Evolutionary conservation across 192 early-diverging fungal genomes (phyloP), one percentile per base, ranked within the genome.

Genomic region (Endogone sp.): DNA sequence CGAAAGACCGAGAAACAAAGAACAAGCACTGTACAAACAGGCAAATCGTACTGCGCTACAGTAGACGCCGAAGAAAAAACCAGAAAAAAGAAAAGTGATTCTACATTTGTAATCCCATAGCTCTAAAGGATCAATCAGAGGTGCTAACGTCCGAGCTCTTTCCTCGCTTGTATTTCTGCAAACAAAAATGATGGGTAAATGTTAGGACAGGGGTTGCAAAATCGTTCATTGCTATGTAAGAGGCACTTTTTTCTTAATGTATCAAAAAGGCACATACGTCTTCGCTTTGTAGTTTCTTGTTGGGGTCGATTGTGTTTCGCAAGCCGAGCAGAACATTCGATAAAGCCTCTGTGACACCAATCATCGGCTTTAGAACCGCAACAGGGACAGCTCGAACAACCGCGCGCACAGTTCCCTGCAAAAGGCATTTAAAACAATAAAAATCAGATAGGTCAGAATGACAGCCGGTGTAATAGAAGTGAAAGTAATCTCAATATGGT

Each of bases 351-450:
- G 95, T 91, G 1, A 92, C 90, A 0, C 97, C 95, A 77, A 98
- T 97, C 89, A 97, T 94, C 0, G 97, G 97, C 75, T 92, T 93
- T 26, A 98, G 81, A 29, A 96, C 90, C 1, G 97, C 94, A 21
- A 94, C 90, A 0, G 97, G 97, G 27, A 98, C 89, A 2, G 91
- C 92, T 23, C 83, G 75, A 27, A 90, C 87, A 11, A 93, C 91
- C 0, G 92, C 86, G 9, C 79, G 80, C 3, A 86, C 79, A 32
- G 88, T 83, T 58, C 87, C 81, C 58, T 84, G 82, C 3, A 44
- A 13, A 44, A 44, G 37, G 6, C 37, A 44, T 44, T 72, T 62
- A 29, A 61, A 65, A 16, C 56, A 75, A 56, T 37, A 22, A 64
- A 13, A 24, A 56, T 56, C 22, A 64, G 10, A 3, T 54, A 37